Percentiles rank a stretch among this genome's conserved stretches.
These are phyloP conservation scores for Urochloa ruziziensis DNA, from an alignment of 176 grass and related monocot species.

Conservation along the genomic window DNA sequence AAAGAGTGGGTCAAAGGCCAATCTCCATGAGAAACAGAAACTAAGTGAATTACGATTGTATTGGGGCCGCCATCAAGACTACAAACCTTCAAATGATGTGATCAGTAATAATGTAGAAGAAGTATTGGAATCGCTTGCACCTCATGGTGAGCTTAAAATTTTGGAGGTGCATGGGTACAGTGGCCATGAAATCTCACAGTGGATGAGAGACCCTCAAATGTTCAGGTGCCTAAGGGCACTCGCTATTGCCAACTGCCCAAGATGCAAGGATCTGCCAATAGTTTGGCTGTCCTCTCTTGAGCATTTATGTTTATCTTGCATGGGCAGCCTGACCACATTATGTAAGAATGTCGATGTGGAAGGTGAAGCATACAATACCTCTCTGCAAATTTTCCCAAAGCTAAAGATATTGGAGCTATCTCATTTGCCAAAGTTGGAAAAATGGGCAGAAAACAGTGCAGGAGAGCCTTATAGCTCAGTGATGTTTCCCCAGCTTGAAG, in stretches of 20 bases:
- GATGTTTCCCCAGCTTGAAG: not conserved
- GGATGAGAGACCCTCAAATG: not conserved
- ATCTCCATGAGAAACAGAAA: not conserved
- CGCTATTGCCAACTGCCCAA: not conserved
- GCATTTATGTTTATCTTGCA: rapidly evolving
- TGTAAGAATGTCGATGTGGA: not conserved
- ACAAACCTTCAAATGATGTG: not conserved
- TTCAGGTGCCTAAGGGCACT: not conserved
- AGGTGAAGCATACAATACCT: not conserved
- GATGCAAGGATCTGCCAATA: not conserved
- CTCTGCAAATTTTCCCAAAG: not conserved
- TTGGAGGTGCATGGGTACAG: not conserved
- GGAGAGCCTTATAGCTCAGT: not conserved
- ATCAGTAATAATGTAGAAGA: rapidly evolving
- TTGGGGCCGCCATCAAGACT: rapidly evolving
- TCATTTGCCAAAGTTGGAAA: not conserved
- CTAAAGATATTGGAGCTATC: rapidly evolving
- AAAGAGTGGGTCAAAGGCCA: not conserved
- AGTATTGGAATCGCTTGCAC: not conserved
- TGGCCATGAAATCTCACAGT: not conserved
- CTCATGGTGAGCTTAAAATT: not conserved
- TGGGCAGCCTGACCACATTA: not conserved
- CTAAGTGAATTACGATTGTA: not conserved
- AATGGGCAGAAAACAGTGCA: not conserved
- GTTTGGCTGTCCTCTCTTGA: not conserved